phyloP scores from a whole-genome alignment of 1,284 basidiomycete genomes.

The Melampsora larici-populina region DNA sequence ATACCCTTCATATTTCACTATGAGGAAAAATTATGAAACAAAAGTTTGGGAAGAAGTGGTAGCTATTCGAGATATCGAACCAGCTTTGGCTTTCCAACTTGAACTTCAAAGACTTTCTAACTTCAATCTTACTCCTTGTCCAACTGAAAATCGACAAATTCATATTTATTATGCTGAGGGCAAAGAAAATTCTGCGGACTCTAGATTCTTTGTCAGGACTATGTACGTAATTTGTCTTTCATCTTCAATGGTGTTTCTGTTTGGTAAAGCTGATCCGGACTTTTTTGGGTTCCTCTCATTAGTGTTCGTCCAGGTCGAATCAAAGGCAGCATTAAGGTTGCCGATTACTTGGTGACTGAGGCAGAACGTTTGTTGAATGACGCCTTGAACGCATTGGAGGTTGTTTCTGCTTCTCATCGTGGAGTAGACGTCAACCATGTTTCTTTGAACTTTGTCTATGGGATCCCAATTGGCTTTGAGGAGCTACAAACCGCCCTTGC shows the following conservation, averaged over 20 bases:
- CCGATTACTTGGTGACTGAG: slow-evolving; percentile 96
- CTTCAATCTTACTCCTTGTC: slow-evolving; percentile 91
- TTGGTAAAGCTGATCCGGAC: not conserved
- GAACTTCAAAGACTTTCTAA: slow-evolving; percentile 93
- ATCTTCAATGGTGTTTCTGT: not conserved
- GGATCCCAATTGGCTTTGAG: slow-evolving; percentile 88
- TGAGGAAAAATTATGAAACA: slow-evolving; percentile 66
- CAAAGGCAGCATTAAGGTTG: slow-evolving; percentile 82
- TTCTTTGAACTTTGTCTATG: slow-evolving; percentile 97
- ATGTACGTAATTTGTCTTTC: slow-evolving; percentile 55
- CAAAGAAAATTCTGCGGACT: slow-evolving; percentile 92
- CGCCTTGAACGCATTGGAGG: slow-evolving; percentile 89
- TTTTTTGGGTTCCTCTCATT: not conserved
- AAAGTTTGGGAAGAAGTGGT: slow-evolving; percentile 87
- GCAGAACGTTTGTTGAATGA: slow-evolving; percentile 93
- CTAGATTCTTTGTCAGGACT: slow-evolving; percentile 95
- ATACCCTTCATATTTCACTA: slow-evolving; percentile 92
- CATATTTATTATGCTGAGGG: slow-evolving; percentile 85
- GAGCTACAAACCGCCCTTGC: slow-evolving; percentile 92
- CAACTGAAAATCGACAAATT: slow-evolving; percentile 89
- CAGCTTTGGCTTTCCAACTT: slow-evolving; percentile 95
- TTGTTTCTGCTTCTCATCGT: slow-evolving; percentile 78
- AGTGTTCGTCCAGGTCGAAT: slow-evolving; percentile 86
- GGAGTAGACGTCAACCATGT: slow-evolving; percentile 94
- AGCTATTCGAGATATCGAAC: slow-evolving; percentile 96